phyloP scores from a whole-genome alignment of 75 land plant species.

The Ceratopteris richardii region DNA sequence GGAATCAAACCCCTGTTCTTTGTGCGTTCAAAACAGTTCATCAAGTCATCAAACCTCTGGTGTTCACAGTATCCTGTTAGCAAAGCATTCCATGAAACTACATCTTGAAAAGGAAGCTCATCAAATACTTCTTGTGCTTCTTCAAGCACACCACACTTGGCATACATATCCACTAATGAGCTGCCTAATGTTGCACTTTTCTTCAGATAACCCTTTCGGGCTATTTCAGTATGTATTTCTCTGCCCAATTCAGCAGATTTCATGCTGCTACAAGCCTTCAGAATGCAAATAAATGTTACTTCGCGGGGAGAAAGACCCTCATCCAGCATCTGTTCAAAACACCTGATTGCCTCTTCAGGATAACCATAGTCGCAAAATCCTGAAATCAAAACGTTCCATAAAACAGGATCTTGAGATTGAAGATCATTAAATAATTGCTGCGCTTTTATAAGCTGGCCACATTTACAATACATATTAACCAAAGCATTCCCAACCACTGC shows the following conservation, averaged over 20 bases:
- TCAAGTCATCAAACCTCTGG: slow-evolving; percentile 14
- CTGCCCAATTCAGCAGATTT: slow-evolving; percentile 47
- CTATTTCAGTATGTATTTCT: slow-evolving; percentile 11
- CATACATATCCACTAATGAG: slow-evolving; percentile 11
- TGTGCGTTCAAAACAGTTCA: slow-evolving; percentile 15
- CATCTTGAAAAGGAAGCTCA: slow-evolving; percentile 10
- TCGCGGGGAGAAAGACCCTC: slow-evolving; percentile 29
- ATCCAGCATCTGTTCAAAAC: slow-evolving; percentile 41
- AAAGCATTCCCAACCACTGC: slow-evolving; percentile 10
- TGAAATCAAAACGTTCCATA: slow-evolving; percentile 61
- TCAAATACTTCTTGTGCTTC: slow-evolving; percentile 26
- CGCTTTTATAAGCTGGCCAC: slow-evolving; percentile 10
- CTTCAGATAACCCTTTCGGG: slow-evolving; percentile 8
- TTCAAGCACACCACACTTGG: slow-evolving; percentile 14
- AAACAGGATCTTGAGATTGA: slow-evolving; percentile 6
- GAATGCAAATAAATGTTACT: slow-evolving; percentile 41
- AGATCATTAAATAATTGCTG: slow-evolving; percentile 20
- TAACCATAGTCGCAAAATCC: slow-evolving; percentile 48
- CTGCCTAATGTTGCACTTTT: slow-evolving; percentile 4
- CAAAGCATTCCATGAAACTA: slow-evolving; percentile 20
- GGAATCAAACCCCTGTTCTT: slow-evolving; percentile 12
- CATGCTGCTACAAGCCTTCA: slow-evolving; percentile 56
- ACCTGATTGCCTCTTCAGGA: slow-evolving; percentile 28
- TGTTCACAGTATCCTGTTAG: slow-evolving; percentile 11
- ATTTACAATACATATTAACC: slow-evolving; percentile 17